These are phyloP conservation scores for Podaxis rugospora DNA, from an alignment of 768 basidiomycete species.

Conservation along the genomic window DNA sequence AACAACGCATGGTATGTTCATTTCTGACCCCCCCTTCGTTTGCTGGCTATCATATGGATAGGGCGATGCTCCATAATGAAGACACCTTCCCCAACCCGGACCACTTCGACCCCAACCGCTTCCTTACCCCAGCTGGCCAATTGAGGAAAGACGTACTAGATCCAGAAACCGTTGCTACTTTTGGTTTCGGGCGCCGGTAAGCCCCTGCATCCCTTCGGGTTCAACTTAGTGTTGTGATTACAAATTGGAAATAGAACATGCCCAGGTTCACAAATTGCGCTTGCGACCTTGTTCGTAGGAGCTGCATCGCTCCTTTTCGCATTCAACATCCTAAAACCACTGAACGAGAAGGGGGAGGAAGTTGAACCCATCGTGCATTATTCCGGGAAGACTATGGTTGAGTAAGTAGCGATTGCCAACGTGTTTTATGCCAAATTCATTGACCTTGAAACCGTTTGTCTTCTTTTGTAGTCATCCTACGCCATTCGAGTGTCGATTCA, in stretches of 20 bases:
- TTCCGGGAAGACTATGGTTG: slow-evolving; percentile 1
- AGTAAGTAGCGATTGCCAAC: not conserved
- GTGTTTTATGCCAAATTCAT: not conserved
- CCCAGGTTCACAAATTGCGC: slow-evolving; percentile 20
- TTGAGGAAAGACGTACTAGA: slow-evolving; percentile 14
- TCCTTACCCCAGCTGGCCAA: slow-evolving; percentile 13
- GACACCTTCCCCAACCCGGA: slow-evolving; percentile 18
- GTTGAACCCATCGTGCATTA: slow-evolving; percentile 8
- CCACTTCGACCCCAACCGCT: slow-evolving; percentile 23
- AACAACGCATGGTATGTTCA: slow-evolving; percentile 20
- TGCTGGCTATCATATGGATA: slow-evolving; percentile 3
- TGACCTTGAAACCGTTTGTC: not conserved
- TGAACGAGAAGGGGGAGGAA: slow-evolving; percentile 17
- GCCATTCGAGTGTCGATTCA: not conserved
- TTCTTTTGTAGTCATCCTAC: not conserved
- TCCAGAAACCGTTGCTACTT: slow-evolving; percentile 14
- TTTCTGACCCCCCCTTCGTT: not conserved
- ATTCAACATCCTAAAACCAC: slow-evolving; percentile 15
- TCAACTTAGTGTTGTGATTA: not conserved
- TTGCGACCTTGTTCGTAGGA: slow-evolving; percentile 16
- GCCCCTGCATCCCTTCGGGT: not conserved
- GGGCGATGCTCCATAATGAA: slow-evolving; percentile 22
- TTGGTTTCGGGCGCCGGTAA: slow-evolving; percentile 22
- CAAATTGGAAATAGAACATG: slow-evolving; percentile 16
- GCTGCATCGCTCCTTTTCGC: slow-evolving; percentile 17